Percentiles rank a stretch among this genome's conserved stretches.
Conservation (phyloP, 345 rosid species). For the Crucihimalaya himalaica region DNA sequence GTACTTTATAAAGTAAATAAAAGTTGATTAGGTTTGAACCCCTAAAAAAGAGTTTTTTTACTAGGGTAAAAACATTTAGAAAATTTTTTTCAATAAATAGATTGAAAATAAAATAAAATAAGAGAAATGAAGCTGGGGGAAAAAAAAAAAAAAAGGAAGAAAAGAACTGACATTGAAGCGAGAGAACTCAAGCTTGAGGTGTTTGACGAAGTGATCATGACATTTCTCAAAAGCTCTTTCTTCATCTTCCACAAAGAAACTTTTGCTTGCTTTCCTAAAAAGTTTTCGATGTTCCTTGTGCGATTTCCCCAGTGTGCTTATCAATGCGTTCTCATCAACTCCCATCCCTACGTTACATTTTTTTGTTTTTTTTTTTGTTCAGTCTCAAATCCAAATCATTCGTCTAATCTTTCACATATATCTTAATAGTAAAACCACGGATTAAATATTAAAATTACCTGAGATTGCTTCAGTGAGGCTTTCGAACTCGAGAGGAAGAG, state of each 20-base stretch:
- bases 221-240: conserved; percentile 69
- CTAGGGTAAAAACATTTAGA: not conserved
- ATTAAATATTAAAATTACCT: conserved; percentile 44
- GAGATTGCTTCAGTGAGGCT: conserved; percentile 65
- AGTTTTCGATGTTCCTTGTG: conserved; percentile 53
- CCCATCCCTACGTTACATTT: conserved; percentile 57
- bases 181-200: conserved; percentile 71
- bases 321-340: conserved; percentile 70
- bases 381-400: conserved; percentile 1
- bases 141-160: not conserved
- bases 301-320: conserved; percentile 59
- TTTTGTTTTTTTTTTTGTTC: not conserved
- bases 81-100: not conserved
- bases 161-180: conserved; percentile 65
- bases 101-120: not conserved
- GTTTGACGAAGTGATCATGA: conserved; percentile 52
- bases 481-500: conserved; percentile 49
- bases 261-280: conserved; percentile 56
- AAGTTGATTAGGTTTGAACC: not conserved
- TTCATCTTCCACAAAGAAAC: conserved; percentile 70
- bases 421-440: not conserved
- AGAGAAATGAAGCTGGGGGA: not conserved
- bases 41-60: not conserved
- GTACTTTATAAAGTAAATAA: not conserved
- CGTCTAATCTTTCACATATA: not conserved